Percentiles rank a stretch among this genome's conserved stretches.
Evolutionary conservation across 2,329 filamentous ascomycete species (phyloP).

Genomic region (Elsinoe australis): DNA sequence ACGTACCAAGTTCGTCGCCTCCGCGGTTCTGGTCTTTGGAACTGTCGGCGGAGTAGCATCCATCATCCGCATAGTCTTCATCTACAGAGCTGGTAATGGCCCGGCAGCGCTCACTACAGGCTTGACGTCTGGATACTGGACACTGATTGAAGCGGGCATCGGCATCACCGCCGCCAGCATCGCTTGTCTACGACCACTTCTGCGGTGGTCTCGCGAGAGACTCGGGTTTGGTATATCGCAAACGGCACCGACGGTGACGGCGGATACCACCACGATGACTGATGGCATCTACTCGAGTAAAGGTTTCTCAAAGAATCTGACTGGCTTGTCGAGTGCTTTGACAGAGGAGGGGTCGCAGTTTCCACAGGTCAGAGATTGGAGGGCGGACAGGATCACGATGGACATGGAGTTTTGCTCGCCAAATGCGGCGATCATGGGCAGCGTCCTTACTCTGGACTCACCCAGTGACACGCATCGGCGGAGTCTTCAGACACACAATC

Average conservation of each 20-base stretch:
- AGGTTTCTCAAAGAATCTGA: conserved; percentile 5
- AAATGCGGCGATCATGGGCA: conserved; percentile 5
- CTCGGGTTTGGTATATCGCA: background rate
- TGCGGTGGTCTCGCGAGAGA: conserved; percentile 18
- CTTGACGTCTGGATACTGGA: conserved; percentile 26
- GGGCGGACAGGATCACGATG: conserved; percentile 1
- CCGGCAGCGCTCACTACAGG: conserved; percentile 25
- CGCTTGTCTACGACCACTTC: conserved; percentile 30
- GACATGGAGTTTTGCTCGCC: conserved; percentile 7
- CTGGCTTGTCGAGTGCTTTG: conserved; percentile 5
- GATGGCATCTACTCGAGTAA: background rate
- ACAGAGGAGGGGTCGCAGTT: background rate
- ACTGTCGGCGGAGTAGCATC: conserved; percentile 3
- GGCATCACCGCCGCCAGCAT: conserved; percentile 31
- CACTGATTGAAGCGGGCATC: conserved; percentile 30
- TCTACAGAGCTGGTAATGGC: conserved; percentile 13
- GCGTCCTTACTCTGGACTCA: background rate
- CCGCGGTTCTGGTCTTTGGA: conserved; percentile 1
- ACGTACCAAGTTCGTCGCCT: background rate
- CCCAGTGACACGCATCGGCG: background rate
- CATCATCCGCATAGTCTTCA: conserved; percentile 8
- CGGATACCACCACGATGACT: background rate
- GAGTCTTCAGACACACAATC: conserved; percentile 12
- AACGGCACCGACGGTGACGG: background rate
- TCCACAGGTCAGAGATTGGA: conserved; percentile 6